Evolutionary conservation across 768 basidiomycete species (phyloP).

Genomic region (Dioszegia aurantiaca): DNA sequence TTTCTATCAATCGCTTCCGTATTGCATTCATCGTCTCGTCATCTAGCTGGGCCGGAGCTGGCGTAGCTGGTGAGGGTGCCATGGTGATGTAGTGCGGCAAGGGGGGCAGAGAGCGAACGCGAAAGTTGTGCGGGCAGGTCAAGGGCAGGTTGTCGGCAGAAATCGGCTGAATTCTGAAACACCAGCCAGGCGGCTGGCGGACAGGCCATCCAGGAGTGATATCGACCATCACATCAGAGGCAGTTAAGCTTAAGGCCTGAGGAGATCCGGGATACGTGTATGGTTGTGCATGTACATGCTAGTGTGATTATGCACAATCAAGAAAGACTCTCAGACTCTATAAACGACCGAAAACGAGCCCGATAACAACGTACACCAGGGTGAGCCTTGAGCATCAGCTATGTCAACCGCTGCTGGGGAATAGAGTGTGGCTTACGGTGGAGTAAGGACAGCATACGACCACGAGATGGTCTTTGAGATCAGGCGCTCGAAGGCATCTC

Average conservation of each 20-base stretch:
- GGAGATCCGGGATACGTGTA: no score
- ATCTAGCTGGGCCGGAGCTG: not conserved
- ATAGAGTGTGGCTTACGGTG: conserved; percentile 57
- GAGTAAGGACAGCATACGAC: conserved; percentile 84
- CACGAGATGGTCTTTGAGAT: conserved; percentile 90
- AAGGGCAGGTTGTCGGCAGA: not conserved
- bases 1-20: conserved; percentile 35
- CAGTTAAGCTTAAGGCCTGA: no score
- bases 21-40: conserved; percentile 28
- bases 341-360: conserved; percentile 56
- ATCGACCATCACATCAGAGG: no score
- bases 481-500: conserved; percentile 85
- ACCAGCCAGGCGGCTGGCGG: no score
- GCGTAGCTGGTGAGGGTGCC: not conserved
- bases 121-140: not conserved
- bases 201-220: no score
- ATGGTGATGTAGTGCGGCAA: not conserved
- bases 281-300: not conserved
- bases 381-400: conserved; percentile 55
- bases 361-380: conserved; percentile 71
- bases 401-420: not conserved
- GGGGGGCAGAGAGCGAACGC: not conserved
- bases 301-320: conserved; percentile 1
- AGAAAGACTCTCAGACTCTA: conserved; percentile 12
- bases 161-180: conserved; percentile 8